Evolutionary conservation across 2,329 filamentous ascomycete species (phyloP).

Genomic region (Fusarium bactridioides): DNA sequence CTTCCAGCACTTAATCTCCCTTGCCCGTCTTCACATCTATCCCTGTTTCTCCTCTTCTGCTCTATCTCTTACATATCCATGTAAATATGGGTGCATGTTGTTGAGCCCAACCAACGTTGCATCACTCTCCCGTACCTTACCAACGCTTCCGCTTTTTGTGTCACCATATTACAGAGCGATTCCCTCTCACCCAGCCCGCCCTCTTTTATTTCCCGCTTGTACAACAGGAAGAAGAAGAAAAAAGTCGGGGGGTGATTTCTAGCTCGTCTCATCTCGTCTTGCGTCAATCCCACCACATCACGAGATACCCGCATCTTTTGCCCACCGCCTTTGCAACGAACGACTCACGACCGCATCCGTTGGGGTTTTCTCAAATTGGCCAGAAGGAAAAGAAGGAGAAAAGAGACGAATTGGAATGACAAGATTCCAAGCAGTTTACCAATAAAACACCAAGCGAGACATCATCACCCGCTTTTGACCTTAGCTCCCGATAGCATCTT

Average conservation of each 20-base stretch:
- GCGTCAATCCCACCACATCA: conserved; percentile 16
- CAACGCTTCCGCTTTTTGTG: conserved; percentile 3
- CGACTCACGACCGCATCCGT: conserved; percentile 21
- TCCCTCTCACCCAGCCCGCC: not conserved
- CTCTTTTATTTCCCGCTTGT: not conserved
- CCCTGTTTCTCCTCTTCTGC: conserved; percentile 3
- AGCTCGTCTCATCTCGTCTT: not conserved
- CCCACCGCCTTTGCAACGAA: conserved; percentile 29
- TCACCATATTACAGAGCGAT: not conserved
- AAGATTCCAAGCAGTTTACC: not conserved
- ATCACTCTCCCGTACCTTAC: not conserved
- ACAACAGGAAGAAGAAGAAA: not conserved
- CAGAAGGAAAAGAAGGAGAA: conserved; percentile 29
- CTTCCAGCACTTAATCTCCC: conserved; percentile 4
- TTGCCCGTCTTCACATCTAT: conserved; percentile 8
- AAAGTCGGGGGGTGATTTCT: not conserved
- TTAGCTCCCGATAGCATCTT: conserved; percentile 5
- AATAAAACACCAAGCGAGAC: conserved; percentile 23
- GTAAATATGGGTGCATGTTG: conserved; percentile 4
- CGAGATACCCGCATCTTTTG: conserved; percentile 23
- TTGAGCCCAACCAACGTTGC: conserved; percentile 28
- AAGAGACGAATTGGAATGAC: conserved; percentile 1
- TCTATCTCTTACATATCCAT: conserved; percentile 26
- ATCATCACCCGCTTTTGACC: conserved; percentile 2
- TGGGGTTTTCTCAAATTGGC: not conserved